Evolutionary conservation across 2,329 filamentous ascomycete genomes (phyloP).

Genomic region (Nannizziopsis arthrosporioides): DNA sequence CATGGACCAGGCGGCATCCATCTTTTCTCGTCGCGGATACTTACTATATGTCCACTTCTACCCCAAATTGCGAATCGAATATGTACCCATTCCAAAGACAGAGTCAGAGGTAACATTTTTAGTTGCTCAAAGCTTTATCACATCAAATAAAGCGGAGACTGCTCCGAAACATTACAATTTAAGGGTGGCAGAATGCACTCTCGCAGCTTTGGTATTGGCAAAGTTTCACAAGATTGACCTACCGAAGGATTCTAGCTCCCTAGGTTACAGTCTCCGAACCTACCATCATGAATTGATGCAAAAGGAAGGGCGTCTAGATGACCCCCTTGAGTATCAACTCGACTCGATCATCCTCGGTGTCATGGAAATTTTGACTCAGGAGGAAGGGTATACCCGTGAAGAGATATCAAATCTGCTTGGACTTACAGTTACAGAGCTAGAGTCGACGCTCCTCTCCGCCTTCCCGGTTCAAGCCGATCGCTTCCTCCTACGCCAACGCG

Average conservation of each 20-base stretch:
- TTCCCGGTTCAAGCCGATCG: constrained; percentile 80
- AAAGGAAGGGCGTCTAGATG: constrained; percentile 36
- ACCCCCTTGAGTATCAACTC: constrained; percentile 55
- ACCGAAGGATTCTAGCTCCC: constrained; percentile 64
- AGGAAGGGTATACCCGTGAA: constrained; percentile 76
- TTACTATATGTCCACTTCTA: constrained; percentile 85
- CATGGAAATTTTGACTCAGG: constrained; percentile 58
- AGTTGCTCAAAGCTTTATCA: constrained; percentile 87
- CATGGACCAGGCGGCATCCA: constrained; percentile 95
- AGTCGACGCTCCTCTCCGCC: constrained; percentile 67
- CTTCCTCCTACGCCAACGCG: constrained; percentile 79
- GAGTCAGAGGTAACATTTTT: constrained; percentile 78
- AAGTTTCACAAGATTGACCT: constrained; percentile 53
- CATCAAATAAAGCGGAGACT: constrained; percentile 87
- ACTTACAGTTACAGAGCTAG: constrained; percentile 58
- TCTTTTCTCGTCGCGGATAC: constrained; percentile 76
- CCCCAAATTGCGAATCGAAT: constrained; percentile 61
- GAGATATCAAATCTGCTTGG: constrained; percentile 66
- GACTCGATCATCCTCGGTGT: constrained; percentile 58
- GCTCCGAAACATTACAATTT: constrained; percentile 93
- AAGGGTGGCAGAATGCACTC: constrained; percentile 85
- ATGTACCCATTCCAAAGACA: constrained; percentile 71
- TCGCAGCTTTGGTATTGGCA: constrained; percentile 61
- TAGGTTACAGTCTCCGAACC: constrained; percentile 71
- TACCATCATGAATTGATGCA: constrained; percentile 75